Base-by-base conservation (phyloP, 441 rosid genomes). In the Theobroma grandiflorum region DNA sequence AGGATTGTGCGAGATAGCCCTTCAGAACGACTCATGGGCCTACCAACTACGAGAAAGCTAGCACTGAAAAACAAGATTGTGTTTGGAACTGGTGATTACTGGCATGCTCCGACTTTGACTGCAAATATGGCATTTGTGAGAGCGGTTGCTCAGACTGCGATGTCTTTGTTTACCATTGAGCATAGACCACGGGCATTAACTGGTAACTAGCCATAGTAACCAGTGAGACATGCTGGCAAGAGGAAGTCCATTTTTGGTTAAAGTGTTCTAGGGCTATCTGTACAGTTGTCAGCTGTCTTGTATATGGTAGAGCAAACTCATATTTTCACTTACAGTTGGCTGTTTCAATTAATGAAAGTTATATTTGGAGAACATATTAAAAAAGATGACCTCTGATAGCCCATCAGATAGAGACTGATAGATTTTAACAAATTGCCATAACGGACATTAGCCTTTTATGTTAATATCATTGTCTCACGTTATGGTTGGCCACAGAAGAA, bases 61-160 rank as follows among this genome's bases (percentile, higher is more conserved):
- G 94, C 95, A 61, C 40, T 84, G 89, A 92, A 94, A 88, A 97
- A 89, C 90, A 95, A 92, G 87, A 81, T 87, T 52, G 91, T 90
- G 77, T 96, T 91, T 77, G 99, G 99, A 75, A 93, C 98, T 47
- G 98, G 98, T 63, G 98, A 95, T 86, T 78, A 78, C 77, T 92
- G 96, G 96, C 89, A 78, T 79, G 91, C 95, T 5, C 91, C 95
- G 1, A 95, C 98, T 49, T 87, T 93, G 86, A 96, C 98, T 31
- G 98, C 99, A 72, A 96, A 96, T 84, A 89, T 87, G 92, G 95
- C 91, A 58, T 95, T 96, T 88, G 93, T 89, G 69, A 88, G 98
- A 91, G 97, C 98, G 55, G 91, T 95, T 82, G 87, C 96, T 65
- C 99, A 96, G 90, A 89, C 95, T 10, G 99, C 95, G 81, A 91